Conservation (phyloP, 495 filamentous ascomycete species). For the Lophium mytilinum region DNA sequence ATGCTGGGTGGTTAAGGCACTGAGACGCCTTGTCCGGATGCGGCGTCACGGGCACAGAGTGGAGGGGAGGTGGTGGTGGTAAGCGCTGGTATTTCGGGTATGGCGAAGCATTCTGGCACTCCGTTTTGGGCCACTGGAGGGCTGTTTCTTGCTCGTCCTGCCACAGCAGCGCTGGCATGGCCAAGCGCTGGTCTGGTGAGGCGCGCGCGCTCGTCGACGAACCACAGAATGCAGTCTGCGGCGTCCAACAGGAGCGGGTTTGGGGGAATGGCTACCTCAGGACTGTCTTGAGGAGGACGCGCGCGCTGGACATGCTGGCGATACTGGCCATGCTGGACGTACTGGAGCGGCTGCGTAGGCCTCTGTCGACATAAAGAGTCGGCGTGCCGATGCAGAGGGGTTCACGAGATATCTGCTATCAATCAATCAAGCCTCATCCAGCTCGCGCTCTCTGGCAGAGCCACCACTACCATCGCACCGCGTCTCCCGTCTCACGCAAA, state of each 20-base stretch:
- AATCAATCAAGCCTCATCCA: background rate
- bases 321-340: background rate
- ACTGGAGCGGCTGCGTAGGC: slow-evolving; percentile 17
- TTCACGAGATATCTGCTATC: background rate
- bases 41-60: slow-evolving; percentile 6
- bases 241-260: slow-evolving; percentile 11
- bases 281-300: slow-evolving; percentile 18
- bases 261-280: slow-evolving; percentile 7
- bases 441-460: background rate
- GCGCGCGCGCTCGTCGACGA: slow-evolving; percentile 18
- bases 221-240: slow-evolving; percentile 16
- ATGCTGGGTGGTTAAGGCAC: slow-evolving; percentile 4
- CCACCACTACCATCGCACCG: background rate
- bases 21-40: slow-evolving; percentile 14
- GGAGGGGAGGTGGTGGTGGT: slow-evolving; percentile 11
- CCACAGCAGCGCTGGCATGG: slow-evolving; percentile 22
- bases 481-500: background rate
- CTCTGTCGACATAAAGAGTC: slow-evolving; percentile 15
- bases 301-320: slow-evolving; percentile 19
- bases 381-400: slow-evolving; percentile 9
- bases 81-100: slow-evolving; percentile 23
- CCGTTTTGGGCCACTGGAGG: slow-evolving; percentile 13
- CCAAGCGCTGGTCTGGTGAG: slow-evolving; percentile 24
- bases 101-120: slow-evolving; percentile 6
- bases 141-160: slow-evolving; percentile 14